phyloP scores from a whole-genome alignment of 2,329 filamentous ascomycete genomes.

The Sclerotinia nivalis region DNA sequence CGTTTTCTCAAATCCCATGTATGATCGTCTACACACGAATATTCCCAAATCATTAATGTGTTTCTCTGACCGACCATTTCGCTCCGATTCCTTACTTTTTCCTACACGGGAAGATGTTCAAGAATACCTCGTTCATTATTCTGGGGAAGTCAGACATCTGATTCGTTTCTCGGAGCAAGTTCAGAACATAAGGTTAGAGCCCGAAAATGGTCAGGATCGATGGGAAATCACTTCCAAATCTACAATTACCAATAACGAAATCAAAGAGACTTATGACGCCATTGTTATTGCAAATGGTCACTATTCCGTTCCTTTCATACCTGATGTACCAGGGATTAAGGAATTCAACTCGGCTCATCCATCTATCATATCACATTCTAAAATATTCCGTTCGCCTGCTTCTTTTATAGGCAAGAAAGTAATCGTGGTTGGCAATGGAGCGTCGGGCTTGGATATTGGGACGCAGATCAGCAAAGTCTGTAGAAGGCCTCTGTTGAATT shows the following conservation, averaged over 20 bases:
- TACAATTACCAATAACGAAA: conserved; percentile 33
- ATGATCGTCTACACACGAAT: conserved; percentile 81
- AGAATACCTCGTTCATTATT: conserved; percentile 69
- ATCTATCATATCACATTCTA: conserved; percentile 69
- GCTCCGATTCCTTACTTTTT: conserved; percentile 66
- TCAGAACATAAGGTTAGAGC: conserved; percentile 51
- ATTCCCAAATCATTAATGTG: conserved; percentile 80
- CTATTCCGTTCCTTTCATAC: conserved; percentile 69
- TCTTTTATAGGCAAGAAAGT: conserved; percentile 70
- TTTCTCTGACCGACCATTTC: conserved; percentile 71
- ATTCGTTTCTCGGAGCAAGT: conserved; percentile 74
- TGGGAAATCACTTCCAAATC: conserved; percentile 54
- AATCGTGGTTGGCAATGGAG: conserved; percentile 79
- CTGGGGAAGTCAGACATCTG: conserved; percentile 63
- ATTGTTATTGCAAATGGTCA: conserved; percentile 76
- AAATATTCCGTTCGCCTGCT: conserved; percentile 70
- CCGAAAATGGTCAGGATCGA: conserved; percentile 42
- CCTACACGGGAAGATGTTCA: conserved; percentile 71
- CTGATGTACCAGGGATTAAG: conserved; percentile 59
- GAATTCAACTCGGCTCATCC: conserved; percentile 62
- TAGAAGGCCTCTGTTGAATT: conserved; percentile 62
- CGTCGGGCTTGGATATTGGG: conserved; percentile 82
- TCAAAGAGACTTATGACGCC: conserved; percentile 57
- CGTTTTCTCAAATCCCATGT: conserved; percentile 79
- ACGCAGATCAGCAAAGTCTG: conserved; percentile 68